Percentiles rank a stretch among this genome's conserved stretches.
Conservation (phyloP, 2,329 filamentous ascomycete genomes). For the Hirsutella minnesotensis region DNA sequence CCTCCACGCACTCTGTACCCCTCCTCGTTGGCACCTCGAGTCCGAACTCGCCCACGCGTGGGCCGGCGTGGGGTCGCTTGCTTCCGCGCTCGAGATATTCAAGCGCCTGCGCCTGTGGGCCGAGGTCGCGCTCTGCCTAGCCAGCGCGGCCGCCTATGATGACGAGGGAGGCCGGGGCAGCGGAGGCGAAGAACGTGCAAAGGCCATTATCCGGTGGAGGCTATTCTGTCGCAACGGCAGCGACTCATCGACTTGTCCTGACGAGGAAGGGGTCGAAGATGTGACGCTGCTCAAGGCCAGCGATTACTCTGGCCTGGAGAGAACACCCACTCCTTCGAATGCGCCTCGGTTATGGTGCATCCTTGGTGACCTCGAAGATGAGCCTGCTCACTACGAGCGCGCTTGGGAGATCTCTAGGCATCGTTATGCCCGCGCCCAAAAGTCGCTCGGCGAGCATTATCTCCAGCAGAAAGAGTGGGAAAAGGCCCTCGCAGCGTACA, state of each 20-base stretch:
- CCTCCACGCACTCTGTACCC: constrained; percentile 71
- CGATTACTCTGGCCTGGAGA: constrained; percentile 49
- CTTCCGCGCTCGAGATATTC: constrained; percentile 91
- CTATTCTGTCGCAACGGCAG: constrained; percentile 55
- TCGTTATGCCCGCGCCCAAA: constrained; percentile 77
- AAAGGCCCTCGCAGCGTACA: constrained; percentile 67
- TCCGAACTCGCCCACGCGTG: constrained; percentile 88
- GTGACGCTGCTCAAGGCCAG: constrained; percentile 41
- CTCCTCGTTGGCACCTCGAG: constrained; percentile 87
- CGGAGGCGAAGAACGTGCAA: constrained; percentile 67
- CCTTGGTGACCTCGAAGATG: constrained; percentile 73
- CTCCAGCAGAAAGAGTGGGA: constrained; percentile 53
- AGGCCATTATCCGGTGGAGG: constrained; percentile 62
- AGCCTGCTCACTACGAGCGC: constrained; percentile 64
- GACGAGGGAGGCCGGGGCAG: constrained; percentile 41
- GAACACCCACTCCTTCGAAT: constrained; percentile 61
- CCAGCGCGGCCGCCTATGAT: constrained; percentile 46
- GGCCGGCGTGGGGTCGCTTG: constrained; percentile 75
- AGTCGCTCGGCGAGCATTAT: constrained; percentile 72
- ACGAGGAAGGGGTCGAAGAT: constrained; percentile 42
- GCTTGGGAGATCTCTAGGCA: constrained; percentile 78
- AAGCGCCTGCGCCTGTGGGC: constrained; percentile 89
- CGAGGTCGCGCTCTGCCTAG: constrained; percentile 84
- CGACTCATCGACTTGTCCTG: constrained; percentile 23
- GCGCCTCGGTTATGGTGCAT: constrained; percentile 88